These are phyloP conservation scores for Isatis tinctoria DNA, from an alignment of 345 rosid genomes.

Conservation along the genomic window DNA sequence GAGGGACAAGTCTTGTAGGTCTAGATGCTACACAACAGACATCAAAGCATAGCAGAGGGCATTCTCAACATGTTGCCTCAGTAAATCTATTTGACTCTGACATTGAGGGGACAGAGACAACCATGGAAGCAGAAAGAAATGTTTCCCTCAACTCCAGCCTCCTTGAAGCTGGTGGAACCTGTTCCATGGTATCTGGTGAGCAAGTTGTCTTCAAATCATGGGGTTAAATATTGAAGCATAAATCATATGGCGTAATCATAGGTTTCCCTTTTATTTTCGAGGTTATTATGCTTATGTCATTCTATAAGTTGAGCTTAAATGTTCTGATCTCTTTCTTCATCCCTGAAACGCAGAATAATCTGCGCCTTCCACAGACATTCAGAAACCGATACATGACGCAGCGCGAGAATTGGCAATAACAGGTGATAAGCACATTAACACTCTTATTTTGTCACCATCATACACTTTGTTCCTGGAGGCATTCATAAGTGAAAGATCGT, in stretches of 20 bases:
- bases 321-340: background rate
- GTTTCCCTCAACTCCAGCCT: background rate
- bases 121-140: background rate
- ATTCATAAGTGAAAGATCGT: background rate
- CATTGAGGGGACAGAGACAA: background rate
- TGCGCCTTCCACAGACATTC: background rate
- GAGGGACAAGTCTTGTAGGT: background rate
- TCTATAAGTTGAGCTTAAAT: background rate
- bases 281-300: background rate
- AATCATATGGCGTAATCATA: background rate
- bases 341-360: background rate
- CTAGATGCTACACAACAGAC: background rate
- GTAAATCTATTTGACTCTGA: background rate
- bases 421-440: background rate
- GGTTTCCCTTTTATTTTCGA: background rate
- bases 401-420: background rate
- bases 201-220: background rate
- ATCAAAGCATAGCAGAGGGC: background rate
- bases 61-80: background rate
- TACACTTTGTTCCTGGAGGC: background rate
- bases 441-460: background rate
- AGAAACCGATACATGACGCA: background rate
- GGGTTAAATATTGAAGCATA: background rate
- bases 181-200: conserved; percentile 27
- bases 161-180: background rate